phyloP scores from a whole-genome alignment of 768 basidiomycete species.

The Exidia glandulosa region DNA sequence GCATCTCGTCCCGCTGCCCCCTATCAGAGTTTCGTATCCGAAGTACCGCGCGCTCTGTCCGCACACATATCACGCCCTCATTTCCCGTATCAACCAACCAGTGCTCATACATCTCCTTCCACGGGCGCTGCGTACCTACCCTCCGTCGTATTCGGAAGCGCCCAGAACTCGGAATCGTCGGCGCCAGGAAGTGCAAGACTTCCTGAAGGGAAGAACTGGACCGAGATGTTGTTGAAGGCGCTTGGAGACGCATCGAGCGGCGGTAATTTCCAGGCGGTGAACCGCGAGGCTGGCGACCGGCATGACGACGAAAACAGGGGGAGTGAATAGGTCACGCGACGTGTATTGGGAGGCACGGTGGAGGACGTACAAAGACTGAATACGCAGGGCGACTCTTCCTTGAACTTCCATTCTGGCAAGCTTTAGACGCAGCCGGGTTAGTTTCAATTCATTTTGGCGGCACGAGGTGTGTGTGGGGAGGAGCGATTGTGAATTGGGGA shows the following conservation, averaged over 20 bases:
- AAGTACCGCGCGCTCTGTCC: neutral
- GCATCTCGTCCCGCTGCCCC: neutral
- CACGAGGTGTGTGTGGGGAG: neutral
- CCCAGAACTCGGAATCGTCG: constrained; percentile 19
- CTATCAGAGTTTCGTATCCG: neutral
- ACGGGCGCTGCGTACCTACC: constrained; percentile 2
- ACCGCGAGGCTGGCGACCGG: constrained; percentile 31
- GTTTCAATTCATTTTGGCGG: neutral
- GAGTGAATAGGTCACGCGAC: neutral
- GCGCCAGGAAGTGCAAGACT: constrained; percentile 16
- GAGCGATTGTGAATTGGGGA: constrained; percentile 7
- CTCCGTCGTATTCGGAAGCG: constrained; percentile 5
- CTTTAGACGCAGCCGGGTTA: constrained; percentile 20
- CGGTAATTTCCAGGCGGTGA: constrained; percentile 40
- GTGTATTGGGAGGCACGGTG: constrained; percentile 4
- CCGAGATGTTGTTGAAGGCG: constrained; percentile 57
- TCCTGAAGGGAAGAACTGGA: constrained; percentile 34
- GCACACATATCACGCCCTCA: neutral
- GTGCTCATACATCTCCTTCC: constrained; percentile 3
- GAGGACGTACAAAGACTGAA: constrained; percentile 37
- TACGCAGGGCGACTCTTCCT: constrained; percentile 41
- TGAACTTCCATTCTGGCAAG: constrained; percentile 39
- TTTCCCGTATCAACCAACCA: neutral
- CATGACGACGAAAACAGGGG: constrained; percentile 5
- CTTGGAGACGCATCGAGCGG: constrained; percentile 37